Conservation (phyloP, 768 basidiomycete genomes). For the Lactarius deliciosus region DNA sequence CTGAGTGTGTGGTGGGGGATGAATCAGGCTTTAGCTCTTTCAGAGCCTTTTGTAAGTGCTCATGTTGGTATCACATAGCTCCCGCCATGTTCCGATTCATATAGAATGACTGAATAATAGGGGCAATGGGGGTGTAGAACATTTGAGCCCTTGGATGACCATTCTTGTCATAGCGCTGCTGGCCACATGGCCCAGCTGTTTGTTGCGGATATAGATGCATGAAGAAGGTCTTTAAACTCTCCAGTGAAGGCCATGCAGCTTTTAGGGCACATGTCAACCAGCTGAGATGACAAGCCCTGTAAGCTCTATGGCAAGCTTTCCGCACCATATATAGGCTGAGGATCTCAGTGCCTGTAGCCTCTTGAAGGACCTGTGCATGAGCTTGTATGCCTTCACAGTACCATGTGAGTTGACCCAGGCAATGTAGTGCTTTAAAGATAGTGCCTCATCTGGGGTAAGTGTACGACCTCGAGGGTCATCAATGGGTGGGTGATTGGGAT, state of each 20-base stretch:
- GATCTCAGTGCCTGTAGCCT: neutral
- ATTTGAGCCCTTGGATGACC: too few relatives aligned
- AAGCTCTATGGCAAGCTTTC: constrained; percentile 1
- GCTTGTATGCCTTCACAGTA: neutral
- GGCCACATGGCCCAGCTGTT: neutral
- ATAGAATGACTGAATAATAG: constrained; percentile 16
- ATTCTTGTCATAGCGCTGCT: too few relatives aligned
- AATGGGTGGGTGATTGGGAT: neutral
- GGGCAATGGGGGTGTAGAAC: too few relatives aligned
- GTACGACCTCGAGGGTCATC: neutral
- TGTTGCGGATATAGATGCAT: neutral
- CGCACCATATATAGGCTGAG: neutral
- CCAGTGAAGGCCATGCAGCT: constrained; percentile 5
- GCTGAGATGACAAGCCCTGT: neutral
- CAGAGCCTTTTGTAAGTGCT: too few relatives aligned
- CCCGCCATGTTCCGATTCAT: too few relatives aligned
- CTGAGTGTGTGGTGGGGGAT: too few relatives aligned
- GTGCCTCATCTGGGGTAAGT: neutral
- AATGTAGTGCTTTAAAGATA: neutral
- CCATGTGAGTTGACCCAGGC: too few relatives aligned
- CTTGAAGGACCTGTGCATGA: constrained; percentile 1
- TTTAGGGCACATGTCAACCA: constrained; percentile 9
- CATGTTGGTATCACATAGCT: too few relatives aligned
- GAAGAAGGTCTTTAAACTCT: too few relatives aligned
- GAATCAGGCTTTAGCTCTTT: too few relatives aligned